Percentiles rank a stretch among this genome's conserved stretches.
phyloP scores from a whole-genome alignment of 768 basidiomycete genomes.

The Aureoboletus auriporus region DNA sequence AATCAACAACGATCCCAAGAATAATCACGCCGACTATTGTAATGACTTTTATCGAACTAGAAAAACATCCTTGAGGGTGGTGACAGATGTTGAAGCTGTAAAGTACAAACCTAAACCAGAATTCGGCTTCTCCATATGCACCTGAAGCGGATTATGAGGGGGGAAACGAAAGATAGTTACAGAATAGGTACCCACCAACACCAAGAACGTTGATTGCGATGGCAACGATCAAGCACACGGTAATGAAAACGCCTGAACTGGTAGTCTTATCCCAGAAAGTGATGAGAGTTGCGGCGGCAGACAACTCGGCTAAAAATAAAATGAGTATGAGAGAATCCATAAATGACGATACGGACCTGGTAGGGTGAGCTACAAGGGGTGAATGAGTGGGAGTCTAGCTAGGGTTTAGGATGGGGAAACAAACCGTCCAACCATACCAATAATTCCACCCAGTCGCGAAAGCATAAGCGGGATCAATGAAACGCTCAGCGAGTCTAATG shows the following conservation, averaged over 20 bases:
- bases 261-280: slow-evolving; percentile 40
- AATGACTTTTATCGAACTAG: slow-evolving; percentile 49
- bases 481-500: slow-evolving; percentile 45
- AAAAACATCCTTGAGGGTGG: background rate
- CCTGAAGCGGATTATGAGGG: slow-evolving; percentile 15
- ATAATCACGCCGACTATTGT: slow-evolving; percentile 43
- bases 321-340: background rate
- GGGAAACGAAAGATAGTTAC: background rate
- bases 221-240: slow-evolving; percentile 48
- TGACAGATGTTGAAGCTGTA: background rate
- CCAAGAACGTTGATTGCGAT: slow-evolving; percentile 43
- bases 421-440: slow-evolving; percentile 37
- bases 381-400: slow-evolving; percentile 8
- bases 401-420: background rate
- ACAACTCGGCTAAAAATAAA: slow-evolving; percentile 36
- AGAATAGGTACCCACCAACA: slow-evolving; percentile 25
- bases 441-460: slow-evolving; percentile 43
- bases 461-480: slow-evolving; percentile 42
- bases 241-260: slow-evolving; percentile 49
- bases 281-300: slow-evolving; percentile 49
- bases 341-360: slow-evolving; percentile 15
- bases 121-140: slow-evolving; percentile 46
- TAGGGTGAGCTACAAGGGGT: slow-evolving; percentile 17
- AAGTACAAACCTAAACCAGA: slow-evolving; percentile 39
- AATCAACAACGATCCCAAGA: slow-evolving; percentile 43